Percentiles rank a stretch among this genome's conserved stretches.
Conservation (phyloP, 495 filamentous ascomycete species). For the Xylaria flabelliformis region DNA sequence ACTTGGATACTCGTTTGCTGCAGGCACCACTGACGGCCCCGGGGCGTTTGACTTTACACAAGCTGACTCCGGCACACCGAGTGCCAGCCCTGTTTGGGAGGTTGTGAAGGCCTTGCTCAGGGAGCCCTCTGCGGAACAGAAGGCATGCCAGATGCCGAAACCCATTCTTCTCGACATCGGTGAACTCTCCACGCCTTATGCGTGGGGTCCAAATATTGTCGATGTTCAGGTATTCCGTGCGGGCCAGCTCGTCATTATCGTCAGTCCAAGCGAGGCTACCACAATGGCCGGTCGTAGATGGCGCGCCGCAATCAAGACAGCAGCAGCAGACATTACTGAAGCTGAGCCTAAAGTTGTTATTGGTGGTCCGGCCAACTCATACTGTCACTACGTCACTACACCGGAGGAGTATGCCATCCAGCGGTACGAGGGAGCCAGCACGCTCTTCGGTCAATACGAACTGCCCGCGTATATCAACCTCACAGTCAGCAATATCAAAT, state of each 20-base stretch:
- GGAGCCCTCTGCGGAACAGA: constrained; percentile 72
- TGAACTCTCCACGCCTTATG: constrained; percentile 75
- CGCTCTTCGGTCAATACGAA: constrained; percentile 86
- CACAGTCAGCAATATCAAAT: constrained; percentile 71
- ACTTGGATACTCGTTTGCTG: constrained; percentile 92
- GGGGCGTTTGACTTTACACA: constrained; percentile 95
- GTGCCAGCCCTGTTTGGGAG: constrained; percentile 78
- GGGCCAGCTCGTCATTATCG: constrained; percentile 85
- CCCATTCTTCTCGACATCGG: constrained; percentile 91
- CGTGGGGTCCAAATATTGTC: constrained; percentile 90
- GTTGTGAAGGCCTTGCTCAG: constrained; percentile 76
- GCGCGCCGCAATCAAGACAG: constrained; percentile 73
- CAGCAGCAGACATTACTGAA: constrained; percentile 43
- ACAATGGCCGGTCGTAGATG: constrained; percentile 95
- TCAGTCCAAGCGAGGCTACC: constrained; percentile 85
- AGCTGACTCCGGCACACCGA: constrained; percentile 70
- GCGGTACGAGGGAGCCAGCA: constrained; percentile 94
- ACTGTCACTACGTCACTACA: constrained; percentile 90
- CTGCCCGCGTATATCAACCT: constrained; percentile 88
- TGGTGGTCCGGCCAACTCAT: constrained; percentile 90
- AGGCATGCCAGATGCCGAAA: constrained; percentile 81
- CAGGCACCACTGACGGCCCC: constrained; percentile 90
- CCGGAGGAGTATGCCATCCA: constrained; percentile 90
- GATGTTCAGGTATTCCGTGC: constrained; percentile 91
- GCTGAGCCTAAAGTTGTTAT: constrained; percentile 66